phyloP scores from a whole-genome alignment of 2,329 filamentous ascomycete genomes.

The Diplodia corticola region DNA sequence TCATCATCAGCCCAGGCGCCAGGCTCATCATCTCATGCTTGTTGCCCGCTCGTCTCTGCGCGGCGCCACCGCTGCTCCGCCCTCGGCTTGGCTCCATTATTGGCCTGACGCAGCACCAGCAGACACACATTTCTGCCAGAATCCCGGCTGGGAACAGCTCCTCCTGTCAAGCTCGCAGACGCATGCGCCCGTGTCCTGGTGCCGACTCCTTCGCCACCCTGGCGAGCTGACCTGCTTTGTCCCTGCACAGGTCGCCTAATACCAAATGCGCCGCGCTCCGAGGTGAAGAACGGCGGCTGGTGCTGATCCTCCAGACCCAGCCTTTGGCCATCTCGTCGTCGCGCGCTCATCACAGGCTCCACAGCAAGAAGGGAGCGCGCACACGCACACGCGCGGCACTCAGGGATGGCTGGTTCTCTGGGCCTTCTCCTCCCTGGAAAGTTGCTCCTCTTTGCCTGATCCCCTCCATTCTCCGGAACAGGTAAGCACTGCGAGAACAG shows the following conservation, averaged over 20 bases:
- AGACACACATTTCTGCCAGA: not conserved
- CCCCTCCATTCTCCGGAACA: not conserved
- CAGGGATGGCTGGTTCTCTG: not conserved
- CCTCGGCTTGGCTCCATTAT: not conserved
- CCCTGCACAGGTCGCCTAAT: not conserved
- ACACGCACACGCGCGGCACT: not conserved
- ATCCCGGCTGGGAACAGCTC: not conserved
- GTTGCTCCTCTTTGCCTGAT: not conserved
- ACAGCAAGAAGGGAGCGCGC: not conserved
- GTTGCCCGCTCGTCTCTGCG: not conserved
- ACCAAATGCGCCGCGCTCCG: not conserved
- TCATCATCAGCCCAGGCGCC: not conserved
- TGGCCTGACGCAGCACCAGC: not conserved
- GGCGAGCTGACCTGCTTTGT: not conserved
- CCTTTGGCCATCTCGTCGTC: not conserved
- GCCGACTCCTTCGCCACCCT: not conserved
- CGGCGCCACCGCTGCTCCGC: not conserved
- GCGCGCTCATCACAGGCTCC: not conserved
- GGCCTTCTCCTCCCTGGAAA: not conserved
- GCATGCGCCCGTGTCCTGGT: not conserved
- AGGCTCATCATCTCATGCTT: not conserved
- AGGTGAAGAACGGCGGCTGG: not conserved
- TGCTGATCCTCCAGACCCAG: not conserved
- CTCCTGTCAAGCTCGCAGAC: not conserved
- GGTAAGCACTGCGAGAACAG: not conserved